These are phyloP conservation scores for Talaromyces sp. DNA, from an alignment of 2,329 filamentous ascomycete species.

Conservation along the genomic window DNA sequence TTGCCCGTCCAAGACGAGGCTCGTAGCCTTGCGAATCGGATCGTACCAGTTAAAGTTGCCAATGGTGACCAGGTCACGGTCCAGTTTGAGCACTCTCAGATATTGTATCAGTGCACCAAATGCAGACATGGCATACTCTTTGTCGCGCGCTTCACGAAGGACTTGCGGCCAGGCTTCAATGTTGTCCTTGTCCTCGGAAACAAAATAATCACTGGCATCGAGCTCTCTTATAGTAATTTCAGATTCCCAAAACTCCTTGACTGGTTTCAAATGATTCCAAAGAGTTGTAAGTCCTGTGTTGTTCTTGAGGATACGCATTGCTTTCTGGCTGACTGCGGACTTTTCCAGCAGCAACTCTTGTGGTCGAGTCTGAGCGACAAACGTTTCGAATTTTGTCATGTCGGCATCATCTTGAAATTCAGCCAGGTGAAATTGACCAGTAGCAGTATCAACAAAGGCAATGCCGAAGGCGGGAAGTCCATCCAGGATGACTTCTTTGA, in stretches of 20 bases:
- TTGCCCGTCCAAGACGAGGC: slow-evolving; percentile 87
- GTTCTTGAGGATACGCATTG: slow-evolving; percentile 89
- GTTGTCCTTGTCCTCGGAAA: slow-evolving; percentile 52
- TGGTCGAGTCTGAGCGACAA: slow-evolving; percentile 86
- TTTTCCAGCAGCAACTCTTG: slow-evolving; percentile 89
- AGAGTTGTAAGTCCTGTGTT: slow-evolving; percentile 89
- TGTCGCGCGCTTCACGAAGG: slow-evolving; percentile 67
- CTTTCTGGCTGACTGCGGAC: slow-evolving; percentile 78
- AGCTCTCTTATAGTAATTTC: slow-evolving; percentile 79
- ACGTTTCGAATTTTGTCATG: slow-evolving; percentile 94
- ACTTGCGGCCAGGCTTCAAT: slow-evolving; percentile 72
- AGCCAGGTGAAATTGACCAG: slow-evolving; percentile 89
- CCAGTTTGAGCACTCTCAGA: slow-evolving; percentile 79
- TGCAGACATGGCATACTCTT: slow-evolving; percentile 83
- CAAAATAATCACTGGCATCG: slow-evolving; percentile 74
- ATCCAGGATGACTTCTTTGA: slow-evolving; percentile 72
- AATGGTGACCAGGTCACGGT: slow-evolving; percentile 79
- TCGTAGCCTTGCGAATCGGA: slow-evolving; percentile 85
- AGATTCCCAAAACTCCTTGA: slow-evolving; percentile 85
- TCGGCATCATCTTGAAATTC: slow-evolving; percentile 89
- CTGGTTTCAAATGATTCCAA: slow-evolving; percentile 88
- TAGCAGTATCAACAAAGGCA: slow-evolving; percentile 91
- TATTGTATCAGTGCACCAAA: slow-evolving; percentile 87
- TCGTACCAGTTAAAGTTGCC: slow-evolving; percentile 89
- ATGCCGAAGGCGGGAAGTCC: slow-evolving; percentile 82